These are phyloP conservation scores for Colletotrichum sp. DNA, from an alignment of 2,329 filamentous ascomycete species.

Conservation along the genomic window DNA sequence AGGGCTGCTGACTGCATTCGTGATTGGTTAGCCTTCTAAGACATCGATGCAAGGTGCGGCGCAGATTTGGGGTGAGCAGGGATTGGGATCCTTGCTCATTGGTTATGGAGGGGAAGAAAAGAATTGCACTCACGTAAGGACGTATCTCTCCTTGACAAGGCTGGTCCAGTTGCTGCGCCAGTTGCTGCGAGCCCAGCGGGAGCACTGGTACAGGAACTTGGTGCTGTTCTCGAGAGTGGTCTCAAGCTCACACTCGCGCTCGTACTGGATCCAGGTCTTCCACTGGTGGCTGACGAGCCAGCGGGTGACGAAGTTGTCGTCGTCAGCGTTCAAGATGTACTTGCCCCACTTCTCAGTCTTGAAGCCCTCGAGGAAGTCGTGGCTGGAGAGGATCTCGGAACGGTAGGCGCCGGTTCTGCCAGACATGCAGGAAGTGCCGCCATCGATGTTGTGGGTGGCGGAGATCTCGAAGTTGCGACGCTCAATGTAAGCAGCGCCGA, in stretches of 20 bases:
- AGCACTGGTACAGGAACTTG: conserved; percentile 92
- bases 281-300: conserved; percentile 93
- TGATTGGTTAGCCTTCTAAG: conserved; percentile 26
- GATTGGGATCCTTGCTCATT: not conserved
- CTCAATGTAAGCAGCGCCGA: conserved; percentile 91
- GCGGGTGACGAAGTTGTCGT: conserved; percentile 97
- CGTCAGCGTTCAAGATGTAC: conserved; percentile 92
- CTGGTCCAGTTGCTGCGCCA: conserved; percentile 97
- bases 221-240: conserved; percentile 89
- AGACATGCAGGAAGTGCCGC: conserved; percentile 95
- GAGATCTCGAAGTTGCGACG: conserved; percentile 97
- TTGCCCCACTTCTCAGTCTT: conserved; percentile 89
- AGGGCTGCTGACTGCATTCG: conserved; percentile 77
- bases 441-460: conserved; percentile 92
- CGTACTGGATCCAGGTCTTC: conserved; percentile 96
- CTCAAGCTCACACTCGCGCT: conserved; percentile 87
- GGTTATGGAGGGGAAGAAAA: conserved; percentile 8
- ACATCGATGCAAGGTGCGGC: not conserved
- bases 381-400: conserved; percentile 84
- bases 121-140: conserved; percentile 76
- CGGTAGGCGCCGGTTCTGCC: conserved; percentile 93
- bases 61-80: not conserved
- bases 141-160: conserved; percentile 80
- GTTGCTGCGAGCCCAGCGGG: conserved; percentile 95
- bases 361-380: conserved; percentile 86